phyloP scores from a whole-genome alignment of 2,329 filamentous ascomycete species.

The Fusarium heterosporum region DNA sequence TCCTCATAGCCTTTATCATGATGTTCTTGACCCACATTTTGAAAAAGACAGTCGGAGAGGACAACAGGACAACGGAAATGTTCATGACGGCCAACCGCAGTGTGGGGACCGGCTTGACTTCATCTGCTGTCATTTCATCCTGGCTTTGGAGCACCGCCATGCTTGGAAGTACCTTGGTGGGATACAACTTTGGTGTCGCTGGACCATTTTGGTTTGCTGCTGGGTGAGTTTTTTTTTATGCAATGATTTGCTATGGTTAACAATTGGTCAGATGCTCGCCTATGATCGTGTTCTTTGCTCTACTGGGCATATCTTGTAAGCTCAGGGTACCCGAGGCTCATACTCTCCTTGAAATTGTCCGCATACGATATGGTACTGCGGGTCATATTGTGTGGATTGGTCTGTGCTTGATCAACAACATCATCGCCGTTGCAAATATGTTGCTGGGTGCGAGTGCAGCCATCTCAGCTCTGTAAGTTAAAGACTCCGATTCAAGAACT shows the following conservation, averaged over 20 bases:
- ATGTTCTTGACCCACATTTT: constrained; percentile 59
- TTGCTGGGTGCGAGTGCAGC: constrained; percentile 55
- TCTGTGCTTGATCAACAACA: constrained; percentile 65
- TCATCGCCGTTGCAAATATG: constrained; percentile 66
- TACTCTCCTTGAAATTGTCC: constrained; percentile 64
- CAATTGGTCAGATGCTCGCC: constrained; percentile 54
- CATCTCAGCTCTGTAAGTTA: constrained; percentile 50
- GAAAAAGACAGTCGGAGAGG: constrained; percentile 62
- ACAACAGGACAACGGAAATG: constrained; percentile 66
- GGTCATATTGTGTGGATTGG: constrained; percentile 65
- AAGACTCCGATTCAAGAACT: accelerated
- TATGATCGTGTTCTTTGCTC: constrained; percentile 67
- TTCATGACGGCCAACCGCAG: constrained; percentile 66
- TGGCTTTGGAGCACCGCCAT: constrained; percentile 68
- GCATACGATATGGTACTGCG: constrained; percentile 60
- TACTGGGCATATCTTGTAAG: constrained; percentile 64
- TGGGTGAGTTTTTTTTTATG: constrained; percentile 47
- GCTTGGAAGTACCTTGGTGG: constrained; percentile 62
- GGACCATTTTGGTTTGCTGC: constrained; percentile 70
- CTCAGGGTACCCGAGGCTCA: constrained; percentile 65
- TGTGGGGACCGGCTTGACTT: constrained; percentile 63
- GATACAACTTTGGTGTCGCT: constrained; percentile 65
- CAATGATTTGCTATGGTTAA: neutral
- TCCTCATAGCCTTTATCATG: constrained; percentile 56
- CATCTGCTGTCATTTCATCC: constrained; percentile 65